Base-by-base conservation (phyloP, 768 basidiomycete species). In the Naganishia friedmannii region DNA sequence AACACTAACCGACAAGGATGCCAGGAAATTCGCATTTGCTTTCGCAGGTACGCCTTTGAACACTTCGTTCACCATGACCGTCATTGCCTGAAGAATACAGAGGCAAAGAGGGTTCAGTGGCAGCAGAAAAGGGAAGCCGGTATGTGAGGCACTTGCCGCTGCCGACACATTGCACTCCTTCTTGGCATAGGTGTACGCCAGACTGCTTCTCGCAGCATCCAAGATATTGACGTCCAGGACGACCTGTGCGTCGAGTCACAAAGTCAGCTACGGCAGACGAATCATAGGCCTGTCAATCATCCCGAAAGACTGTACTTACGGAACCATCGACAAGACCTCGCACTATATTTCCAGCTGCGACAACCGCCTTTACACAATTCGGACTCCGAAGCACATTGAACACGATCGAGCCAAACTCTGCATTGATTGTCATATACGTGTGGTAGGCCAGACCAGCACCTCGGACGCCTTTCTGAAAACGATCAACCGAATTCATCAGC, bases 371-470 rank as follows among this genome's bases (percentile, higher is more conserved):
- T 75, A 88, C 66, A 45, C 76, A 77, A 46, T 78, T 77, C 0
- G 77, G 77, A 72, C 77, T 78, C 70, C 87, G 42, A 53, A 17
- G 69, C 29, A 57, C 53, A 23, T 21, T 8, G 32, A 54, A 53
- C 7, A 39, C 42, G 15, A 54, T 23, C 10, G 17, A 39, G 45
- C 28, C 51, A 26, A 89, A 92, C 81, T 96, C 93, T 34, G 87
- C 82, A 74, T 93, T 91, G 32, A 88, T 77, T 0, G 84, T 84
- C 32, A 89, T 84, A 75, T 87, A 87, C 29, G 91, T 91, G 26
- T 92, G 92, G 73, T 96, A 98, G 3, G 95, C 95, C 39, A 99
- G 83, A 28, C 95, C 95, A 67, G 91, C 89, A 10, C 95, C 95
- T 51, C 95, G 89, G 71, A 99, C 92, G 32, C 67, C 53, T 68